Evolutionary conservation across 2,329 filamentous ascomycete genomes (phyloP).

Genomic region (Verticillium tricorpus): DNA sequence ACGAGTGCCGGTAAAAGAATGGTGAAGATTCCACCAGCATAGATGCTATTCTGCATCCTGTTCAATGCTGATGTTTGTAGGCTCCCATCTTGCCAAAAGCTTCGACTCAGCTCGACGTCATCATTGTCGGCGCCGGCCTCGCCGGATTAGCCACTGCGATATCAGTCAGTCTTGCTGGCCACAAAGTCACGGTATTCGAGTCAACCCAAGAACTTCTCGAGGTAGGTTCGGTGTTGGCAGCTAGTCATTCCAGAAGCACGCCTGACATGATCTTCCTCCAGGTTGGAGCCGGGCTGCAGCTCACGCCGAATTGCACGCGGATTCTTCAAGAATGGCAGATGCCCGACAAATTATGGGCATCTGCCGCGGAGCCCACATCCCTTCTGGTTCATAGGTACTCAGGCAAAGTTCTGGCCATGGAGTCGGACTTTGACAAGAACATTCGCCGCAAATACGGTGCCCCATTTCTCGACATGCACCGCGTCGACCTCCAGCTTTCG

Average conservation of each 20-base stretch:
- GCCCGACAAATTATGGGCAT: constrained; percentile 33
- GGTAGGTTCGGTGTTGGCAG: constrained; percentile 15
- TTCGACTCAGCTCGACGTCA: constrained; percentile 22
- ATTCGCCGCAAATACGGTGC: constrained; percentile 50
- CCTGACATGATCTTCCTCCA: constrained; percentile 15
- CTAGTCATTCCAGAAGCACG: not conserved
- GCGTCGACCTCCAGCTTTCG: constrained; percentile 55
- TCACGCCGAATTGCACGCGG: constrained; percentile 45
- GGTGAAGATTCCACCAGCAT: too few relatives aligned
- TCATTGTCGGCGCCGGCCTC: constrained; percentile 38
- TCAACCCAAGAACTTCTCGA: constrained; percentile 33
- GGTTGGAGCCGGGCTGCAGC: constrained; percentile 49
- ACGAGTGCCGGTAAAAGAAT: too few relatives aligned
- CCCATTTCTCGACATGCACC: constrained; percentile 57
- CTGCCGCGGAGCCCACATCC: constrained; percentile 35
- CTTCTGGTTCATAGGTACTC: constrained; percentile 50
- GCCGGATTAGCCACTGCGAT: constrained; percentile 35
- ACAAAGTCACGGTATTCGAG: constrained; percentile 37
- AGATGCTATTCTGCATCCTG: too few relatives aligned
- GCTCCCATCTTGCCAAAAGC: not conserved
- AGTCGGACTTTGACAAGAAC: constrained; percentile 46
- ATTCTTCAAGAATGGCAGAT: constrained; percentile 48
- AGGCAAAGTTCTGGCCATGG: constrained; percentile 42
- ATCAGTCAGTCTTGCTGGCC: constrained; percentile 29
- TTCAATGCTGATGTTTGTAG: not conserved